Evolutionary conservation across 2,329 filamentous ascomycete species (phyloP).

Genomic region (Pseudopyrenochaeta lycopersici): DNA sequence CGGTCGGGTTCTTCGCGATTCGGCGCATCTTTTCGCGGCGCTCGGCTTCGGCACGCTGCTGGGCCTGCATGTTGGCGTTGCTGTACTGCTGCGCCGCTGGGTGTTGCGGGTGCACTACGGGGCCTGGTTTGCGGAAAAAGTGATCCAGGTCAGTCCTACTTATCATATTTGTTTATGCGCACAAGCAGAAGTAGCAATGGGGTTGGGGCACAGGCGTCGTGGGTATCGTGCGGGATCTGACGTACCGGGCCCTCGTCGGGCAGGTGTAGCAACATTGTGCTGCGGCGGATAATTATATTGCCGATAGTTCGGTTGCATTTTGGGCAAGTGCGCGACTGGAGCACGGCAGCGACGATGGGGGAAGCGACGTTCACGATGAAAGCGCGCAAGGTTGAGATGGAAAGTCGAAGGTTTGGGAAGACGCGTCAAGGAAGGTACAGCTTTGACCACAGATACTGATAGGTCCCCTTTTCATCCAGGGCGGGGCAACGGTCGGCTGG

Average conservation of each 20-base stretch:
- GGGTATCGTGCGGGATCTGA: constrained; percentile 27
- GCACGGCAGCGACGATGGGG: constrained; percentile 41
- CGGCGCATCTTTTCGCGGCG: constrained; percentile 77
- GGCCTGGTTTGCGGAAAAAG: constrained; percentile 57
- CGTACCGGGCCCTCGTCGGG: constrained; percentile 56
- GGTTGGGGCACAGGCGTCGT: constrained; percentile 13
- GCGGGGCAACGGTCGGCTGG: constrained; percentile 23
- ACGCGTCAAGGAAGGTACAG: constrained; percentile 34
- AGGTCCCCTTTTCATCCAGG: constrained; percentile 31
- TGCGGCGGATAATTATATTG: constrained; percentile 55
- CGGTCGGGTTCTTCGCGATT: constrained; percentile 87
- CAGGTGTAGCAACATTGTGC: constrained; percentile 40
- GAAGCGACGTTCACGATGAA: constrained; percentile 33
- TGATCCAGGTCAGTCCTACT: constrained; percentile 57
- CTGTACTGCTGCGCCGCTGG: constrained; percentile 58
- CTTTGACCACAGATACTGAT: constrained; percentile 32
- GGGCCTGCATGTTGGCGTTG: constrained; percentile 51
- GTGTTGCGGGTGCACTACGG: constrained; percentile 57
- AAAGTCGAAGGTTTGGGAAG: constrained; percentile 27
- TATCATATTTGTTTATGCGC: constrained; percentile 50
- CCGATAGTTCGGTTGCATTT: constrained; percentile 57
- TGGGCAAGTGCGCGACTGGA: constrained; percentile 34
- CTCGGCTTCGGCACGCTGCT: constrained; percentile 56
- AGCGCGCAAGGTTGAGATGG: constrained; percentile 26
- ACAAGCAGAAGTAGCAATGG: constrained; percentile 21